A percentile compares a stretch with the other conserved stretches of the same genome.
These are phyloP conservation scores for Ceratobasidium sp. DNA, from an alignment of 1,284 basidiomycete genomes.

Conservation along the genomic window DNA sequence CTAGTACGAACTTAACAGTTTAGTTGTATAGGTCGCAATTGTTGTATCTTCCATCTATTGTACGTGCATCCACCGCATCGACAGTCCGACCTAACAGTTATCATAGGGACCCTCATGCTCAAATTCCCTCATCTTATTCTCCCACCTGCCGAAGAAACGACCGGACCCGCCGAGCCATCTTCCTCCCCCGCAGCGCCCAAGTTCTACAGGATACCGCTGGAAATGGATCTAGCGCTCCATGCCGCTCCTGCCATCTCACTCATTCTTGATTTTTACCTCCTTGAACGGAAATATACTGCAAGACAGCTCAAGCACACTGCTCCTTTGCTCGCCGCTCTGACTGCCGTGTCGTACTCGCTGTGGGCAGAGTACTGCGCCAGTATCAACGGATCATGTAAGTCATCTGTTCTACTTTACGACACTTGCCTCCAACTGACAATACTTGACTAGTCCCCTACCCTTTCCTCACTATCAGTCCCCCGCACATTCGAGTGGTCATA, in stretches of 20 bases:
- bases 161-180: slow-evolving; percentile 57
- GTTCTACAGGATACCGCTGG: slow-evolving; percentile 68
- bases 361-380: slow-evolving; percentile 80
- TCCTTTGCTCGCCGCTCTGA: slow-evolving; percentile 61
- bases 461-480: slow-evolving; percentile 75
- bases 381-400: slow-evolving; percentile 75
- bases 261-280: slow-evolving; percentile 76
- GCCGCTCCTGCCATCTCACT: slow-evolving; percentile 72
- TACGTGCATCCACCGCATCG: background rate
- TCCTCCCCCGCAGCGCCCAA: slow-evolving; percentile 58
- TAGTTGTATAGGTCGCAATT: slow-evolving; percentile 65
- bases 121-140: slow-evolving; percentile 69
- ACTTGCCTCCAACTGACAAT: background rate
- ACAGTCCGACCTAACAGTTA: background rate
- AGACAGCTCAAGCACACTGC: slow-evolving; percentile 63
- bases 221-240: slow-evolving; percentile 77
- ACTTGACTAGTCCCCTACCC: slow-evolving; percentile 78
- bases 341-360: slow-evolving; percentile 67
- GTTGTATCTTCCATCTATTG: slow-evolving; percentile 80
- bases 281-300: slow-evolving; percentile 73
- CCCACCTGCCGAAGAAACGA: slow-evolving; percentile 53
- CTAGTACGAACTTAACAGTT: background rate
- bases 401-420: slow-evolving; percentile 8
- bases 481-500: slow-evolving; percentile 68
- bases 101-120: slow-evolving; percentile 66